These are phyloP conservation scores for Debaryomyces udenii DNA, from an alignment of 1,139 yeast species.

Conservation along the genomic window DNA sequence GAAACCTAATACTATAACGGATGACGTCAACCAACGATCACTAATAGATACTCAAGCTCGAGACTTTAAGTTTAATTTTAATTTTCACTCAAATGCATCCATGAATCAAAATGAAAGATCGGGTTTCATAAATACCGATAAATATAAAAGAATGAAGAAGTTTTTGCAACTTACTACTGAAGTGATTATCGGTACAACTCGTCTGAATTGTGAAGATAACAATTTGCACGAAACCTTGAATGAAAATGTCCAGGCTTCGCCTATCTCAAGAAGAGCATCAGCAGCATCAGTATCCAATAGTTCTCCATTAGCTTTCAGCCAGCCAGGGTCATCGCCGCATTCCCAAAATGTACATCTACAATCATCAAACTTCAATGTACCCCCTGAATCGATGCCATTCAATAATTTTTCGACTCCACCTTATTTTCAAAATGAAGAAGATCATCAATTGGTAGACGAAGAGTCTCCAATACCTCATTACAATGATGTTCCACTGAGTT, in stretches of 20 bases:
- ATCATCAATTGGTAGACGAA: constrained; percentile 1
- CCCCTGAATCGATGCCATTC: constrained; percentile 20
- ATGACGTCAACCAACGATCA: constrained; percentile 14
- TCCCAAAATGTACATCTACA: constrained; percentile 12
- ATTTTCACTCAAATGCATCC: constrained; percentile 23
- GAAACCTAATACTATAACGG: constrained; percentile 11
- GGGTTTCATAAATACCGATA: constrained; percentile 75
- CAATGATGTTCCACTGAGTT: constrained; percentile 29
- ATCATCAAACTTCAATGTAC: constrained; percentile 14
- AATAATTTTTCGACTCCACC: constrained; percentile 24
- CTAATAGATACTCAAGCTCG: constrained; percentile 10
- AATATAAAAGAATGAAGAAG: constrained; percentile 70
- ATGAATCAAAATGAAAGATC: constrained; percentile 40
- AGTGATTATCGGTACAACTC: constrained; percentile 75
- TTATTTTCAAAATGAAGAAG: constrained; percentile 16
- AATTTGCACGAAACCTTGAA: constrained; percentile 7
- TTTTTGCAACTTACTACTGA: constrained; percentile 80
- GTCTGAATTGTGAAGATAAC: constrained; percentile 32
- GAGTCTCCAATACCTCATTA: constrained; percentile 9
- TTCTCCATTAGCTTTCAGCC: constrained; percentile 17
- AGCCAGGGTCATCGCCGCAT: constrained; percentile 14
- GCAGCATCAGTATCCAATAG: constrained; percentile 17
- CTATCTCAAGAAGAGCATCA: constrained; percentile 27
- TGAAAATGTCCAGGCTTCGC: constrained; percentile 15
- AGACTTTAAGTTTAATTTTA: constrained; percentile 38